These are phyloP conservation scores for Talaromyces sp. DNA, from an alignment of 2,329 filamentous ascomycete species.

Conservation along the genomic window DNA sequence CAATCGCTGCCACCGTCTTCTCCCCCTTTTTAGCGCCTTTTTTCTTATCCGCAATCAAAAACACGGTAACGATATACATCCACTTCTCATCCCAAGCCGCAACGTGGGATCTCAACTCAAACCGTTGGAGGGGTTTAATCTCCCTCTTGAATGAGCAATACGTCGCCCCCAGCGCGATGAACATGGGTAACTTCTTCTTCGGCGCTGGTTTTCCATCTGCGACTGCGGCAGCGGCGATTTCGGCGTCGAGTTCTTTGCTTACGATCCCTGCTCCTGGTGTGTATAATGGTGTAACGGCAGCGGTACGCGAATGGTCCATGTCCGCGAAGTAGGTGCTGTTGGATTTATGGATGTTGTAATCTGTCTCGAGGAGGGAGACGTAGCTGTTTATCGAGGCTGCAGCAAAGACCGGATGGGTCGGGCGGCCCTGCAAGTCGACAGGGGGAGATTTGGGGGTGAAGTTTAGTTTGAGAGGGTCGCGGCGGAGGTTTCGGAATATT, in stretches of 20 bases:
- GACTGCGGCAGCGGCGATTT: slow-evolving; percentile 49
- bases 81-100: slow-evolving; percentile 79
- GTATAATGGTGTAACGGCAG: slow-evolving; percentile 70
- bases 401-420: slow-evolving; percentile 66
- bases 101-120: slow-evolving; percentile 71
- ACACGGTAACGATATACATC: slow-evolving; percentile 71
- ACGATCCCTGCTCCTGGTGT: slow-evolving; percentile 57
- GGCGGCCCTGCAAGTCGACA: slow-evolving; percentile 35
- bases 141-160: slow-evolving; percentile 72
- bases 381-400: slow-evolving; percentile 66
- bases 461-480: slow-evolving; percentile 42
- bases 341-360: slow-evolving; percentile 82
- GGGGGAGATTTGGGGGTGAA: slow-evolving; percentile 19
- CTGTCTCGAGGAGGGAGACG: slow-evolving; percentile 72
- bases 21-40: slow-evolving; percentile 39
- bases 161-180: slow-evolving; percentile 70
- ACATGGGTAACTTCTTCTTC: slow-evolving; percentile 52
- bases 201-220: slow-evolving; percentile 51
- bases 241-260: slow-evolving; percentile 53
- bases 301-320: slow-evolving; percentile 77
- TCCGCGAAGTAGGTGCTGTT: slow-evolving; percentile 86
- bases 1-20: slow-evolving; percentile 65
- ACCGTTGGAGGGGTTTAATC: slow-evolving; percentile 66
- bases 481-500: slow-evolving; percentile 55
- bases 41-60: slow-evolving; percentile 54